Evolutionary conservation across 768 basidiomycete species (phyloP), one percentile per base, ranked within the genome.

Genomic region (Dacryopinax primogenitus): DNA sequence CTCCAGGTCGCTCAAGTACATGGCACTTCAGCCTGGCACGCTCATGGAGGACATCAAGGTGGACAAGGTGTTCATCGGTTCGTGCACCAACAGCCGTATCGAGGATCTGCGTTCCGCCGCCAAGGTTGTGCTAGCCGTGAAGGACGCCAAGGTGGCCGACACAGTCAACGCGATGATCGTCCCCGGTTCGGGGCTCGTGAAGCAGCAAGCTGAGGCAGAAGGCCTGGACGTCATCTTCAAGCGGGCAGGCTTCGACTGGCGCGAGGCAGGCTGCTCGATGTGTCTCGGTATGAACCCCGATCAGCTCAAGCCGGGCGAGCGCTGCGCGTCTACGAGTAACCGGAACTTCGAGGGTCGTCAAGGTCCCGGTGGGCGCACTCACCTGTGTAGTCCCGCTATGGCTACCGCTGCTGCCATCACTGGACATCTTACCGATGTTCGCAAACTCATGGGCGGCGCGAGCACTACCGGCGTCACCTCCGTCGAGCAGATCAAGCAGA

Each of bases 221-320:
- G 91, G 91, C 28, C 78, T 95, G 66, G 90, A 93, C 70, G 80
- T 80, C 64, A 79, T 94, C 69, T 91, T 95, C 80, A 89, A 85
- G 73, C 86, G 87, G 45, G 92, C 92, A 35, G 92, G 92, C 33
- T 95, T 93, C 72, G 92, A 95, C 72, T 94, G 92, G 92, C 83
- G 92, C 63, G 92, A 95, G 75, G 92, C 92, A 33, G 92, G 92
- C 34, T 95, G 92, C 73, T 95, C 92, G 16, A 95, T 95, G 92
- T 95, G 92, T 76, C 76, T 95, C 69, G 92, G 91, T 41, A 95
- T 95, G 92, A 95, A 95, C 75, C 89, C 91, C 13, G 92, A 95
- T 75, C 90, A 92, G 72, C 78, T 95, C 62, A 80, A 82, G 18
- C 89, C 90, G 1, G 86, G 87, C 64, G 78, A 81, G 71, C 86